Conservation (phyloP, 2,329 filamentous ascomycete species). For the Diplodia sapinea region DNA sequence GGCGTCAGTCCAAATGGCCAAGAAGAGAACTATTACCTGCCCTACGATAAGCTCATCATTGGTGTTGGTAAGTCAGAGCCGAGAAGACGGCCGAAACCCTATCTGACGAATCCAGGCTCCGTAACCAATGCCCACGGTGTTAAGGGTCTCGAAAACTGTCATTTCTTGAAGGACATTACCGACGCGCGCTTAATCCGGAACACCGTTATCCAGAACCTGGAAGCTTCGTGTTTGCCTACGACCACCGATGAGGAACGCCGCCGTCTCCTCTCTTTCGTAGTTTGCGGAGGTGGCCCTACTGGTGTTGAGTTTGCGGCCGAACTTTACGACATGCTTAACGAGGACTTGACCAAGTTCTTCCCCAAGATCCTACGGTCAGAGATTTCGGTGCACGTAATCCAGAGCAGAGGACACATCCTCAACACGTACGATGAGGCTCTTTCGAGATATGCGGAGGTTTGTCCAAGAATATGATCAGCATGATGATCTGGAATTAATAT, state of each 20-base stretch:
- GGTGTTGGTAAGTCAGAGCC: conserved; percentile 67
- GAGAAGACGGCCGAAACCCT: neutral
- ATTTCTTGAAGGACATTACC: conserved; percentile 93
- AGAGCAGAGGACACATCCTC: conserved; percentile 90
- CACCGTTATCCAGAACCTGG: conserved; percentile 84
- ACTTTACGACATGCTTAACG: conserved; percentile 93
- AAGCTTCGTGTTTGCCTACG: conserved; percentile 89
- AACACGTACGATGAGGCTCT: conserved; percentile 98
- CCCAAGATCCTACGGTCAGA: conserved; percentile 92
- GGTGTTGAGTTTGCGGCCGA: conserved; percentile 98
- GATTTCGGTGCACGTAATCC: conserved; percentile 96
- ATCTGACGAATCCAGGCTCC: conserved; percentile 60
- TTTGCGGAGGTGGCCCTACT: conserved; percentile 93
- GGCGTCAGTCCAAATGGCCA: conserved; percentile 73
- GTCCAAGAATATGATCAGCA: neutral
- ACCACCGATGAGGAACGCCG: conserved; percentile 86
- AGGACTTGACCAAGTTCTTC: conserved; percentile 84
- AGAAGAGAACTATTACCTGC: conserved; percentile 85
- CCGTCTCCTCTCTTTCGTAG: conserved; percentile 90
- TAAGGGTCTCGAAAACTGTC: conserved; percentile 89
- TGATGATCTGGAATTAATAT: neutral
- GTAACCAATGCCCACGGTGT: conserved; percentile 95
- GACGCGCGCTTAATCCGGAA: conserved; percentile 91
- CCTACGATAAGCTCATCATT: conserved; percentile 95
- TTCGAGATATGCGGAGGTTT: conserved; percentile 82